Conservation (phyloP, 495 filamentous ascomycete genomes). For the Neurospora sp. region DNA sequence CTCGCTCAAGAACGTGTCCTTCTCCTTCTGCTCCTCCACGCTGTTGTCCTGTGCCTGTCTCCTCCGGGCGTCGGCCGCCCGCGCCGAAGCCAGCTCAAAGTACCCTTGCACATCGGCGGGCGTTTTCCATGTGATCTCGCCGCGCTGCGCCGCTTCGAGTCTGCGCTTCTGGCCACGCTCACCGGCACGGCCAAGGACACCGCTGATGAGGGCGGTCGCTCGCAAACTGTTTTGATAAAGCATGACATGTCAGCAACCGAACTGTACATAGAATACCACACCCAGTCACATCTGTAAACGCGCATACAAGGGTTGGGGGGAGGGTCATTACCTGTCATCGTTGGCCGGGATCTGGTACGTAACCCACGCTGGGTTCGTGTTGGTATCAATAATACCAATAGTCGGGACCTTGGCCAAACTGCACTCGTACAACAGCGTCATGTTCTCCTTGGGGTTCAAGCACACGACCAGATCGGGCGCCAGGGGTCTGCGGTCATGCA, state of each 20-base stretch:
- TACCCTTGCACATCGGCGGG: slow-evolving; percentile 27
- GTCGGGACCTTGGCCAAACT: slow-evolving; percentile 81
- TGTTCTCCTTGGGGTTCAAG: slow-evolving; percentile 89
- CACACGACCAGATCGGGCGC: slow-evolving; percentile 89
- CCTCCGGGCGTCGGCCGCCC: background rate
- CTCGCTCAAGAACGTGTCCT: background rate
- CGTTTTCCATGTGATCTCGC: slow-evolving; percentile 48
- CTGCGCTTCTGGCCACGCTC: slow-evolving; percentile 62
- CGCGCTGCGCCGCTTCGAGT: slow-evolving; percentile 47
- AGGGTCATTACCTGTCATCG: slow-evolving; percentile 64
- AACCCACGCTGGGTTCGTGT: slow-evolving; percentile 84
- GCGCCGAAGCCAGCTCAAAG: slow-evolving; percentile 4
- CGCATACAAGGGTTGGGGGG: background rate
- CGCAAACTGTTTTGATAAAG: slow-evolving; percentile 58
- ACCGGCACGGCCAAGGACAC: slow-evolving; percentile 76
- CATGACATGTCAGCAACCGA: slow-evolving; percentile 6
- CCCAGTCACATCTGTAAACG: background rate
- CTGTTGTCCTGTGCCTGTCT: background rate
- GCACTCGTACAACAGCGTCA: slow-evolving; percentile 81
- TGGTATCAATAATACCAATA: slow-evolving; percentile 88
- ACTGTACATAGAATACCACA: background rate
- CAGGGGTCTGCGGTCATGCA: slow-evolving; percentile 51
- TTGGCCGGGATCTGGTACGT: slow-evolving; percentile 97
- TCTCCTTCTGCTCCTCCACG: background rate
- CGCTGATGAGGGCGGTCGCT: slow-evolving; percentile 69